These are phyloP conservation scores for Torulaspora gathmanii DNA, from an alignment of 805 yeast genomes.

Conservation along the genomic window DNA sequence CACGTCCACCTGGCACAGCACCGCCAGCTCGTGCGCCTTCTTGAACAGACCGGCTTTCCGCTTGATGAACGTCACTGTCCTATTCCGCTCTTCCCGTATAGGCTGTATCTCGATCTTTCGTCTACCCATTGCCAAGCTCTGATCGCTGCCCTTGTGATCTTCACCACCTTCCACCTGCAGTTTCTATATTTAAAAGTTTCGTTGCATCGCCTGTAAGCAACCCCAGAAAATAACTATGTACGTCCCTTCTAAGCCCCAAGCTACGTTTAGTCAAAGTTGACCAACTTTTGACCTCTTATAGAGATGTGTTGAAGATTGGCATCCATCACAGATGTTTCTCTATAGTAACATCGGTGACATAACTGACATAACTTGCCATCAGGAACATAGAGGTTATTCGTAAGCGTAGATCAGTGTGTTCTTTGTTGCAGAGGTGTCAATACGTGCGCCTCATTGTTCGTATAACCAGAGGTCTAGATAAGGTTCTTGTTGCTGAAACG, in stretches of 20 bases:
- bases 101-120: slow-evolving; percentile 94
- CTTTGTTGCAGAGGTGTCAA: no score
- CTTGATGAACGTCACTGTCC: slow-evolving; percentile 69
- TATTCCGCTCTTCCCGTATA: slow-evolving; percentile 79
- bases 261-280: neutral
- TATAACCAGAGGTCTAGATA: no score
- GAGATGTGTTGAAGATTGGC: neutral
- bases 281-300: neutral
- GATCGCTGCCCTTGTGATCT: neutral
- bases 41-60: slow-evolving; percentile 92
- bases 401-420: no score
- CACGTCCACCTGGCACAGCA: slow-evolving; percentile 86
- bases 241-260: slow-evolving; percentile 2
- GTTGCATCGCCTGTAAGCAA: slow-evolving; percentile 1
- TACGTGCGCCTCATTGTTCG: no score
- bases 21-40: slow-evolving; percentile 58
- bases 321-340: no score
- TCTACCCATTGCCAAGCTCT: slow-evolving; percentile 95
- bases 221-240: slow-evolving; percentile 4
- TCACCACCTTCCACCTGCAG: neutral
- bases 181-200: neutral
- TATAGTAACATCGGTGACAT: no score
- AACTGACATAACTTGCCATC: no score
- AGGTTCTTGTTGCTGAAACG: no score
- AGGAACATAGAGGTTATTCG: no score